Conservation (phyloP, 306 rosid genomes). For the Pyrus bretschneideri region DNA sequence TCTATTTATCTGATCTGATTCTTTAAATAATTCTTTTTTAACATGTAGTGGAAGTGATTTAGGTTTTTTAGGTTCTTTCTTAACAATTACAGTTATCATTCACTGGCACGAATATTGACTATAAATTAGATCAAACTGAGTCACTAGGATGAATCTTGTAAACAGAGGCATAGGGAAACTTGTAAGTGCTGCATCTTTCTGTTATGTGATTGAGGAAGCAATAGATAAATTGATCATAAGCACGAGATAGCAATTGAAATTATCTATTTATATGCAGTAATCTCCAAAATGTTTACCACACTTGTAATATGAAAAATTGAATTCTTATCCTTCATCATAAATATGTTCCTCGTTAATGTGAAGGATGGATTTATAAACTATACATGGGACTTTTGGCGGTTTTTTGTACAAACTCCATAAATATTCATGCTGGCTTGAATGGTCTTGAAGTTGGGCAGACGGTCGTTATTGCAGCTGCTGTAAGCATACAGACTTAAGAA, state of each 20-base stretch:
- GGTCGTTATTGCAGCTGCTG: conserved; percentile 71
- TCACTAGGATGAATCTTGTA: background rate
- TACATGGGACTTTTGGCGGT: conserved; percentile 95
- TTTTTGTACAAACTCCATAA: conserved; percentile 93
- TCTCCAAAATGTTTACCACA: background rate
- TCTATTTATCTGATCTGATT: background rate
- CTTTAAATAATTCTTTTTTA: too few species aligned
- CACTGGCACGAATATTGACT: background rate
- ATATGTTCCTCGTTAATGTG: background rate
- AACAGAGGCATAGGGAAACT: background rate
- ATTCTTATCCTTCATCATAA: background rate
- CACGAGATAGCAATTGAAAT: background rate
- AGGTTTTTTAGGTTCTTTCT: background rate
- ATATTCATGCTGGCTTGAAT: conserved; percentile 88
- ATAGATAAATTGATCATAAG: background rate
- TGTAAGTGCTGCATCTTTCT: too few species aligned
- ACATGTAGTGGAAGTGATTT: background rate
- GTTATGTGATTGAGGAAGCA: background rate
- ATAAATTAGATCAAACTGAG: background rate
- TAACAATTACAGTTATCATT: too few species aligned
- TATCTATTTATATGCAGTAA: background rate
- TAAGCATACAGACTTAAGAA: conserved; percentile 33
- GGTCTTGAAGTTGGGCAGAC: conserved; percentile 97
- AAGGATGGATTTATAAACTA: conserved; percentile 88
- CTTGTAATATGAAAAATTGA: background rate